Evolutionary conservation across 345 rosid species (phyloP).

Genomic region (Populus pruinosa): DNA sequence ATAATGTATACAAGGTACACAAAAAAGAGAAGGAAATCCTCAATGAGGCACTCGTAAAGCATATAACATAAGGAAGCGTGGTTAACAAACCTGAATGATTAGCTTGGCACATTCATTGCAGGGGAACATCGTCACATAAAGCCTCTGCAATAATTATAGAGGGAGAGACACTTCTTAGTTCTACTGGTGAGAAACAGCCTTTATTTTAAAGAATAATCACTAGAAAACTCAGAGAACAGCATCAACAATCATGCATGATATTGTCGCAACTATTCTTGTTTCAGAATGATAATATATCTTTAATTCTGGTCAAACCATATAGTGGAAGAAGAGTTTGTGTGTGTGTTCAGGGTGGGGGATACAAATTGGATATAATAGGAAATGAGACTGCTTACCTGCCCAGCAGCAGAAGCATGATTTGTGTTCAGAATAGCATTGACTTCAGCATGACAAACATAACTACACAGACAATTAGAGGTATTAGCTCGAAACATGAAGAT

Average conservation of each 20-base stretch:
- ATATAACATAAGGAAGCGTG: slow-evolving; percentile 9
- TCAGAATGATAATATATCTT: neutral
- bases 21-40: neutral
- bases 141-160: slow-evolving; percentile 60
- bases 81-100: slow-evolving; percentile 72
- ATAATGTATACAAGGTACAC: no score
- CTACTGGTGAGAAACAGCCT: neutral
- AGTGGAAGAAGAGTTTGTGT: neutral
- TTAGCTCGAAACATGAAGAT: neutral
- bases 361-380: slow-evolving; percentile 1
- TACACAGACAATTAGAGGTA: slow-evolving; percentile 19
- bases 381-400: slow-evolving; percentile 51
- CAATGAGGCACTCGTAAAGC: neutral
- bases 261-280: neutral
- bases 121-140: slow-evolving; percentile 96
- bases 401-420: slow-evolving; percentile 85
- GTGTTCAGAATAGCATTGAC: slow-evolving; percentile 93
- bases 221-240: neutral
- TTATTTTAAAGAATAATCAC: neutral
- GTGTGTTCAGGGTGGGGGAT: neutral
- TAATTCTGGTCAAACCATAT: neutral
- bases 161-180: slow-evolving; percentile 5
- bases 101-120: slow-evolving; percentile 99
- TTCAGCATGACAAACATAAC: slow-evolving; percentile 98
- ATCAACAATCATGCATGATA: neutral